Evolutionary conservation across 2,329 filamentous ascomycete species (phyloP).

Genomic region (Bipolaris cookei): DNA sequence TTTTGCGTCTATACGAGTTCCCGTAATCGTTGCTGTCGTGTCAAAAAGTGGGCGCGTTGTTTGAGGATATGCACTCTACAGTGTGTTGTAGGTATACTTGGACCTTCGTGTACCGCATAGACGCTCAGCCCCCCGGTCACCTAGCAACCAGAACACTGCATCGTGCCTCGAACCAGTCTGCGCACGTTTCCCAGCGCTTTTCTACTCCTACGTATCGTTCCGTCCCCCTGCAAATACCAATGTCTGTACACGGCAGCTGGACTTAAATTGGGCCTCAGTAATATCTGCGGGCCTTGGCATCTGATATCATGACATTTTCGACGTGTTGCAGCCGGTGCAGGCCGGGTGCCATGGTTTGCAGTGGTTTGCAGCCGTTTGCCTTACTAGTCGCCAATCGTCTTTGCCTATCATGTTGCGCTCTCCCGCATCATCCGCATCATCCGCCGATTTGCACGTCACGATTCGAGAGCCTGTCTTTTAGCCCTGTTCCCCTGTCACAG

Average conservation of each 20-base stretch:
- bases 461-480: neutral
- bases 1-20: neutral
- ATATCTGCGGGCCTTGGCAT: neutral
- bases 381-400: neutral
- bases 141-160: conserved; percentile 17
- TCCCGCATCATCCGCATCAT: conserved; percentile 9
- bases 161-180: conserved; percentile 5
- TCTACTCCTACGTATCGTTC: neutral
- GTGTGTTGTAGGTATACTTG: neutral
- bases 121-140: conserved; percentile 20
- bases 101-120: neutral
- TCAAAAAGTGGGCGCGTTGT: conserved; percentile 7
- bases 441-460: conserved; percentile 4
- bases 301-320: neutral
- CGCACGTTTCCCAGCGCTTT: conserved; percentile 14
- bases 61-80: conserved; percentile 6
- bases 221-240: neutral
- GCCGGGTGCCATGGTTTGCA: conserved; percentile 3
- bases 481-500: neutral
- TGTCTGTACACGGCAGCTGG: neutral
- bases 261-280: neutral
- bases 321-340: conserved; percentile 2
- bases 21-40: conserved; percentile 8
- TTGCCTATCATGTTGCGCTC: neutral
- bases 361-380: conserved; percentile 8